These are phyloP conservation scores for Aspergillus pseudoviridinutans DNA, from an alignment of 2,329 filamentous ascomycete species.

Conservation along the genomic window DNA sequence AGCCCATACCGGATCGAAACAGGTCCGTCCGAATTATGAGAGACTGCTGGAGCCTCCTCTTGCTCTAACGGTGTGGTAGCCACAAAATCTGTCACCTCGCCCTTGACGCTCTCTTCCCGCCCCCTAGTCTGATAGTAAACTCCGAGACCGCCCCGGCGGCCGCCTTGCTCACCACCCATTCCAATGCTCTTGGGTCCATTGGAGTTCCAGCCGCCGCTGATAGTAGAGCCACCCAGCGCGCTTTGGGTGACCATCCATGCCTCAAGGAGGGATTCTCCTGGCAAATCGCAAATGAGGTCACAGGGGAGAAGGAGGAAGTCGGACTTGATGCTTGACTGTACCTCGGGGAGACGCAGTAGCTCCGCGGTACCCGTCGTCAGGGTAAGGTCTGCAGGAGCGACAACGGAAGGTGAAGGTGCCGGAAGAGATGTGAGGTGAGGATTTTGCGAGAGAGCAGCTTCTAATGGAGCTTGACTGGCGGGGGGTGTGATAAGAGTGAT, in stretches of 20 bases:
- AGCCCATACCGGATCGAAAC: slow-evolving; percentile 65
- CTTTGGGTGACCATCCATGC: slow-evolving; percentile 87
- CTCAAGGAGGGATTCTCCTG: slow-evolving; percentile 76
- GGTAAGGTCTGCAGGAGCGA: slow-evolving; percentile 71
- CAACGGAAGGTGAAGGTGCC: slow-evolving; percentile 58
- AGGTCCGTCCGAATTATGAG: slow-evolving; percentile 48
- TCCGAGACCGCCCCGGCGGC: slow-evolving; percentile 72
- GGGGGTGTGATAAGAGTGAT: slow-evolving; percentile 48
- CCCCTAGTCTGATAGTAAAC: slow-evolving; percentile 89
- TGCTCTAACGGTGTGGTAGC: slow-evolving; percentile 66
- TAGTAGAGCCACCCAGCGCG: slow-evolving; percentile 60
- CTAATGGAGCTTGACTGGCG: slow-evolving; percentile 39
- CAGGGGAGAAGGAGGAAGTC: slow-evolving; percentile 92
- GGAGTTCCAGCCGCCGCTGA: slow-evolving; percentile 37
- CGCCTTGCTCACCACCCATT: slow-evolving; percentile 52
- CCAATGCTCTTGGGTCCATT: slow-evolving; percentile 44
- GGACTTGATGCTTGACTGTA: slow-evolving; percentile 70
- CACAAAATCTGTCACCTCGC: slow-evolving; percentile 90
- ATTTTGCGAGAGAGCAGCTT: slow-evolving; percentile 47
- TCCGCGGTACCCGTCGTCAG: slow-evolving; percentile 87
- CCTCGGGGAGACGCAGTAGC: slow-evolving; percentile 77
- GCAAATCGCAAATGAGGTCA: slow-evolving; percentile 86
- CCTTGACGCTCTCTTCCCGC: slow-evolving; percentile 69
- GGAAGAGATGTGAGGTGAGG: slow-evolving; percentile 49
- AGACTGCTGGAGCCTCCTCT: slow-evolving; percentile 48